A percentile compares a stretch with the other conserved stretches of the same genome.
phyloP scores from a whole-genome alignment of 2,329 filamentous ascomycete species.

The Cyphellophora europaea region DNA sequence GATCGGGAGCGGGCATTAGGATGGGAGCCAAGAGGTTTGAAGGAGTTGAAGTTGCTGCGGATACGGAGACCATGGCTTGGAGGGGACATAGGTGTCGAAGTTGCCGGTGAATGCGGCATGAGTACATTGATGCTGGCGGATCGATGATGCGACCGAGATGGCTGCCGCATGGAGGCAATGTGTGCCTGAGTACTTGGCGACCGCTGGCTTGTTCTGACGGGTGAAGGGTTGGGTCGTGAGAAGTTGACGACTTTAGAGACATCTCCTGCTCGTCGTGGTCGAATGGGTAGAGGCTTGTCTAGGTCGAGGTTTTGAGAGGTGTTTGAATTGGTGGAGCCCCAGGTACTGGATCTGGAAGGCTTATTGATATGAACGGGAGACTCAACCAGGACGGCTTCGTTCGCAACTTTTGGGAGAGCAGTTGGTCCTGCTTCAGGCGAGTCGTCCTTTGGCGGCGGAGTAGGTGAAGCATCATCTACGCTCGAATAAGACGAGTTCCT shows the following conservation, averaged over 20 bases:
- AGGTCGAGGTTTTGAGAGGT: background rate
- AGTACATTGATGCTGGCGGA: background rate
- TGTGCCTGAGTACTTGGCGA: too few relatives aligned
- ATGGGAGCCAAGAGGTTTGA: too few relatives aligned
- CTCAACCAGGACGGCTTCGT: too few relatives aligned
- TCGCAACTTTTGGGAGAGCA: background rate
- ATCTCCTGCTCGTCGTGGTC: background rate
- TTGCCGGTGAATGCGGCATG: too few relatives aligned
- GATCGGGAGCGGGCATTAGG: background rate
- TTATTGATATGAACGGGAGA: too few relatives aligned
- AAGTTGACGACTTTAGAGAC: background rate
- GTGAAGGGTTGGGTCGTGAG: background rate
- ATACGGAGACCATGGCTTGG: too few relatives aligned
- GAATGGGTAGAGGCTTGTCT: background rate
- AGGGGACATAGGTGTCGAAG: too few relatives aligned
- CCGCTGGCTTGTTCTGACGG: too few relatives aligned
- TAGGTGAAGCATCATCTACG: slow-evolving; percentile 7
- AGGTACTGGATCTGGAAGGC: background rate
- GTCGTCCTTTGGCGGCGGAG: slow-evolving; percentile 2
- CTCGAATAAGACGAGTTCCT: slow-evolving; percentile 16
- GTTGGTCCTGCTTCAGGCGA: background rate
- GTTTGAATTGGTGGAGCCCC: background rate
- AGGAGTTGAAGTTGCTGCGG: too few relatives aligned
- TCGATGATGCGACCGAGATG: too few relatives aligned
- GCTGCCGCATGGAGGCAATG: too few relatives aligned